phyloP scores from a whole-genome alignment of 306 rosid species.

The Vigna reflexopilosa region DNA sequence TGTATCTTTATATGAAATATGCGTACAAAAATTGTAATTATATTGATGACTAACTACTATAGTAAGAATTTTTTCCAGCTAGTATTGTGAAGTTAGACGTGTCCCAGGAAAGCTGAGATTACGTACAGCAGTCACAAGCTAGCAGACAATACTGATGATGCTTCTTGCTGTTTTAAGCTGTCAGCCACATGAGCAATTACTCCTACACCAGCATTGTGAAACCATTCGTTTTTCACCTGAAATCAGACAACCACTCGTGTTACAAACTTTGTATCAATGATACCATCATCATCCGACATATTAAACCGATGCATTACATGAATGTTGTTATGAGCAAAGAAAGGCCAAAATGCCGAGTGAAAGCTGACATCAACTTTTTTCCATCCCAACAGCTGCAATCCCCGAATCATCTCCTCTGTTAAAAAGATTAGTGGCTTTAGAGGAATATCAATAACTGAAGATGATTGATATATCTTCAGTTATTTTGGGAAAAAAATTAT shows the following conservation, averaged over 20 bases:
- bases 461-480: conserved; percentile 27
- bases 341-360: conserved; percentile 86
- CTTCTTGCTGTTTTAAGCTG: conserved; percentile 80
- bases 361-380: conserved; percentile 94
- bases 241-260: conserved; percentile 35
- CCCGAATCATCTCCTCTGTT: conserved; percentile 89
- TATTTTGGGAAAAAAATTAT: conserved; percentile 14
- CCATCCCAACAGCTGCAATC: conserved; percentile 91
- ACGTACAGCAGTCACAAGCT: conserved; percentile 61
- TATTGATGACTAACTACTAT: conserved; percentile 7
- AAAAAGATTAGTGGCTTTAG: conserved; percentile 38
- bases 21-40: neutral
- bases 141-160: conserved; percentile 62
- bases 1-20: neutral
- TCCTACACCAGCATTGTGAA: conserved; percentile 91
- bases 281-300: conserved; percentile 30
- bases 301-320: conserved; percentile 57
- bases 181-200: conserved; percentile 94
- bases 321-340: conserved; percentile 98
- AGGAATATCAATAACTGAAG: neutral
- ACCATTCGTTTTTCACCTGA: conserved; percentile 95
- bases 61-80: conserved; percentile 19
- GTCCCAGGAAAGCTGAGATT: conserved; percentile 20
- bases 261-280: conserved; percentile 23
- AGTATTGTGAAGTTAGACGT: conserved; percentile 31